phyloP scores from a whole-genome alignment of 495 filamentous ascomycete genomes.

The Aspergillus campestris region DNA sequence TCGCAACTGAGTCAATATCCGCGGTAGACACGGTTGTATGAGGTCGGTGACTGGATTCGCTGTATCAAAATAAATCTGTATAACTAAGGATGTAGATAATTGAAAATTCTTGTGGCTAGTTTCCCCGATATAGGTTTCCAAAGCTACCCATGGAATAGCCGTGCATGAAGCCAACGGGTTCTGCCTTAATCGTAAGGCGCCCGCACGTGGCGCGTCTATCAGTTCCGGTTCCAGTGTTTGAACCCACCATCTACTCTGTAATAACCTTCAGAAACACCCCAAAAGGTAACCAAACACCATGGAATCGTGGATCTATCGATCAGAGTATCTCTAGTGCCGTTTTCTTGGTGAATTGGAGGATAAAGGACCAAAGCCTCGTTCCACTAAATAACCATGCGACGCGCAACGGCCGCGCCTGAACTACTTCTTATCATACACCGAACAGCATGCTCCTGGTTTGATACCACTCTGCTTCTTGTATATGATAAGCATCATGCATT shows the following conservation, averaged over 20 bases:
- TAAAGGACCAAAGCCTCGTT: too few relatives aligned
- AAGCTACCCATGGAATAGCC: not conserved
- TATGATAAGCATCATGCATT: constrained; percentile 4
- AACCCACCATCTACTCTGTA: too few relatives aligned
- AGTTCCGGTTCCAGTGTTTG: too few relatives aligned
- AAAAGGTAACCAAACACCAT: too few relatives aligned
- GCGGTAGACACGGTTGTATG: not conserved
- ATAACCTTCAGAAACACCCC: too few relatives aligned
- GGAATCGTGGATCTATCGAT: not conserved
- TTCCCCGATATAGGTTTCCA: not conserved
- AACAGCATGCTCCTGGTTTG: not conserved
- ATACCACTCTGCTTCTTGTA: not conserved
- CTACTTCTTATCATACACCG: not conserved
- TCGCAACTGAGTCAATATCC: not conserved
- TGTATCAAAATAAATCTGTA: too few relatives aligned
- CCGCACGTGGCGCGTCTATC: not conserved
- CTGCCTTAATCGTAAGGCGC: constrained; percentile 3
- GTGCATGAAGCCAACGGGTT: constrained; percentile 2
- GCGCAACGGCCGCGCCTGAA: too few relatives aligned
- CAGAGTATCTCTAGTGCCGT: not conserved
- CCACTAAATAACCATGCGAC: too few relatives aligned
- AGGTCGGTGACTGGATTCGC: too few relatives aligned
- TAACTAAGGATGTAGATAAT: not conserved
- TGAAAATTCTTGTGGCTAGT: not conserved
- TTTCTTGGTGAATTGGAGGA: too few relatives aligned